Percentiles rank a stretch among this genome's conserved stretches.
Conservation (phyloP, 2,329 filamentous ascomycete genomes). For the Tolypocladium ophioglossoides region DNA sequence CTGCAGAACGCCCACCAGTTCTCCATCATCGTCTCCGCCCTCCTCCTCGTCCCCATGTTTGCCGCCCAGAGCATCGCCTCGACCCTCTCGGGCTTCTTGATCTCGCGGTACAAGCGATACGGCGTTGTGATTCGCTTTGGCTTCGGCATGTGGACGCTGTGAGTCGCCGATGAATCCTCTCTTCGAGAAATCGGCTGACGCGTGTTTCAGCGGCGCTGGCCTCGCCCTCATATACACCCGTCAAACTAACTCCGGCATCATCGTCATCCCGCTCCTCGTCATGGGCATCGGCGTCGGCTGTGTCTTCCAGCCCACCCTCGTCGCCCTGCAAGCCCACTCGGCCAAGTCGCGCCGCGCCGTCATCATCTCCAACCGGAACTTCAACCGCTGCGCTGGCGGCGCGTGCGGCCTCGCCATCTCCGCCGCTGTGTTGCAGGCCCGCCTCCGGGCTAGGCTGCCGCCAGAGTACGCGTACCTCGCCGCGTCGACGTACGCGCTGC, state of each 20-base stretch:
- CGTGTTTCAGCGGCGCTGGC: constrained; percentile 31
- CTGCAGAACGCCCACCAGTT: constrained; percentile 41
- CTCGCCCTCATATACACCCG: constrained; percentile 38
- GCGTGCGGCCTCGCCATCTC: constrained; percentile 47
- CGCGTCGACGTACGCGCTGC: constrained; percentile 16
- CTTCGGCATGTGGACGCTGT: constrained; percentile 24
- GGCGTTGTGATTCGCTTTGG: constrained; percentile 43
- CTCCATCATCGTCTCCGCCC: constrained; percentile 33
- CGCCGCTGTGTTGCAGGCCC: constrained; percentile 33
- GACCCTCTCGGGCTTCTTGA: constrained; percentile 43
- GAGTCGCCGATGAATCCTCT: constrained; percentile 2
- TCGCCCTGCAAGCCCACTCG: constrained; percentile 41
- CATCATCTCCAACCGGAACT: constrained; percentile 52
- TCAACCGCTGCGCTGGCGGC: constrained; percentile 47
- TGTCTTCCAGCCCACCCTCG: constrained; percentile 32
- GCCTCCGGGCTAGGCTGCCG: constrained; percentile 15
- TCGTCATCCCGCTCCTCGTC: constrained; percentile 33
- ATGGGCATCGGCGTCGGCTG: constrained; percentile 26
- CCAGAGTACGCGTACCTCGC: constrained; percentile 13
- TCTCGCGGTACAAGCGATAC: constrained; percentile 45
- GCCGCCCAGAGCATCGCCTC: constrained; percentile 33
- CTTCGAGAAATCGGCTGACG: not conserved
- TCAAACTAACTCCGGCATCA: constrained; percentile 31
- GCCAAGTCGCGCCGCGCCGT: constrained; percentile 47
- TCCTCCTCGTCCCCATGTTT: constrained; percentile 38